Conservation (phyloP, 179 eudicot species). For the Vitellaria paradoxa region DNA sequence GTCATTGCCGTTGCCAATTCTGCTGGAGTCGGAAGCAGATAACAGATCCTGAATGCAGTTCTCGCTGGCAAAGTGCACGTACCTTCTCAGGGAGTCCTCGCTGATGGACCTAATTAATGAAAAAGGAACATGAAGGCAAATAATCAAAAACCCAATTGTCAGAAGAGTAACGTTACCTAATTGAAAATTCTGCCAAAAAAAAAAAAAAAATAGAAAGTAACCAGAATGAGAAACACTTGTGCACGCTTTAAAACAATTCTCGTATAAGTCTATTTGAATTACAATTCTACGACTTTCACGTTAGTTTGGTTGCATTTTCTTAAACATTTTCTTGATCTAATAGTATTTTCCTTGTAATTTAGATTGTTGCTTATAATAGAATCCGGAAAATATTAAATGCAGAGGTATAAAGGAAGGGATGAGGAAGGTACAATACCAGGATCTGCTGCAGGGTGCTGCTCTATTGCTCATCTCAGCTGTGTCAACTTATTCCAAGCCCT, state of each 20-base stretch:
- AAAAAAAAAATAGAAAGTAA: background rate
- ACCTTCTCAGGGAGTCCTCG: constrained; percentile 84
- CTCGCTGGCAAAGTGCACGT: constrained; percentile 80
- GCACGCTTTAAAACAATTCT: too few relatives aligned
- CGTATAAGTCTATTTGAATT: too few relatives aligned
- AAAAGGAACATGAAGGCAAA: background rate
- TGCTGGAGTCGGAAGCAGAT: constrained; percentile 64
- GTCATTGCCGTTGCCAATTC: constrained; percentile 40
- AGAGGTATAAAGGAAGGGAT: background rate
- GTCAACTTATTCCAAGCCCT: constrained; percentile 9
- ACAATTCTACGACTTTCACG: too few relatives aligned
- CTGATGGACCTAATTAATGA: constrained; percentile 64
- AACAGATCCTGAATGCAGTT: constrained; percentile 84
- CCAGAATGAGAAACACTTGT: too few relatives aligned
- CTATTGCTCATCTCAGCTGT: constrained; percentile 23
- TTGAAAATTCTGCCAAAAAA: background rate
- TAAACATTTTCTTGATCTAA: too few relatives aligned
- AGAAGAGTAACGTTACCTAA: too few relatives aligned
- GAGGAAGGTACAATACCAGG: constrained; percentile 25
- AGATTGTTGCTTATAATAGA: too few relatives aligned
- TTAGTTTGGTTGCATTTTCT: too few relatives aligned
- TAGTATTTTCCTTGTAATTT: too few relatives aligned
- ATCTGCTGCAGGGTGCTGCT: constrained; percentile 32
- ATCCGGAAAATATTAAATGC: background rate
- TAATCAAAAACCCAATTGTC: background rate